Base-by-base conservation (phyloP, 2,329 filamentous ascomycete species). In the Dothistroma pini region DNA sequence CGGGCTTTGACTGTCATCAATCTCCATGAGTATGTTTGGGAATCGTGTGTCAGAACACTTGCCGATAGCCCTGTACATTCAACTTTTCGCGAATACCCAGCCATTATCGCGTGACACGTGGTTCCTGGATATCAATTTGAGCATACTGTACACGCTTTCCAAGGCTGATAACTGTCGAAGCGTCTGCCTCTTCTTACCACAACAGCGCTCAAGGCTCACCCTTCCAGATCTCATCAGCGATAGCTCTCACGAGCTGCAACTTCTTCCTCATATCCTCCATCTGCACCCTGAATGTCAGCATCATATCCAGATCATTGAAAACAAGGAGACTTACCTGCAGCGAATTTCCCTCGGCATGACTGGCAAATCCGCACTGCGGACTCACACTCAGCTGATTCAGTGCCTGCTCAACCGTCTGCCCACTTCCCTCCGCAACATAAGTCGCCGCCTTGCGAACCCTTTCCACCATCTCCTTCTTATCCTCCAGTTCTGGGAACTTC, bases 221-320 rank as follows among this genome's bases (percentile, higher is more conserved):
- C 4, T 81, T 80, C 89, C 89, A 93, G 60, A 92, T 83, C 69
- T 88, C 84, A 71, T 91, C 84, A 2, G 89, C 89, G 69, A 93
- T 85, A 68, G 85, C 80, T 65, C 89, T 83, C 19, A 92, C 87
- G 56, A 93, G 76, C 66, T 83, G 79, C 69, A 93, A 76, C 79
- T 92, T 93, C 74, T 83, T 85, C 76, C 84, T 84, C 86, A 92
- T 88, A 63, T 89, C 88, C 51, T 89, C 84, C 34, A 54, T 65
- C 10, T 52, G 57, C 54, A 68, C 32, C 14, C 85, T 82, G 21
- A 16, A 19, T 9, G 14, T 19, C 4, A n/a, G 8, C n/a, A 44
- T 19, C 16, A 19, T 4, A n/a, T 19, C 8, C 8, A 4, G 14
- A n/a, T n/a, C n/a, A n/a, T 19, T n/a, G 8, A n/a, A 44, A n/a